Percentiles rank a stretch among this genome's conserved stretches.
phyloP scores from a whole-genome alignment of 176 grass and related monocot genomes.

The Bothriochloa decipiens region DNA sequence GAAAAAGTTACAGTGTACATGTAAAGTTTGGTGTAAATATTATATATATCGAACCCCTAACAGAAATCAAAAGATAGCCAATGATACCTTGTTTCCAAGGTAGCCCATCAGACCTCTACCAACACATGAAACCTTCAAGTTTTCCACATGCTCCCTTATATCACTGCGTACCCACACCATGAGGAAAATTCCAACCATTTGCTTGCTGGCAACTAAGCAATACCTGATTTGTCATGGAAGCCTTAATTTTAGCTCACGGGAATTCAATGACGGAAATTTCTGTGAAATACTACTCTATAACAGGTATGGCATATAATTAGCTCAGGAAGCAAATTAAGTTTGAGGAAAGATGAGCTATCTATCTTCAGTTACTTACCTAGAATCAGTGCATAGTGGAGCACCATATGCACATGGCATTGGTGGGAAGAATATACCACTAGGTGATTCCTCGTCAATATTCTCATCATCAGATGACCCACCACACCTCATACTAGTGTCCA shows the following conservation, averaged over 20 bases:
- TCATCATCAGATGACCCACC: slow-evolving; percentile 89
- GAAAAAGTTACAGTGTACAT: neutral
- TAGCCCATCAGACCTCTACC: slow-evolving; percentile 96
- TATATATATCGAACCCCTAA: neutral
- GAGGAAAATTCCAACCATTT: slow-evolving; percentile 97
- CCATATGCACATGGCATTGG: slow-evolving; percentile 70
- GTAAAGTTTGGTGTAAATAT: neutral
- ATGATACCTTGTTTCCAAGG: slow-evolving; percentile 90
- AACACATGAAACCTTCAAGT: slow-evolving; percentile 96
- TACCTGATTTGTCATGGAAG: slow-evolving; percentile 22
- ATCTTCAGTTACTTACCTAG: slow-evolving; percentile 47
- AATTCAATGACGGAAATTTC: neutral
- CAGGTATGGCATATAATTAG: neutral
- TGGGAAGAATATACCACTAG: slow-evolving; percentile 64
- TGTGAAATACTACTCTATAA: neutral
- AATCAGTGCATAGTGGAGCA: slow-evolving; percentile 55
- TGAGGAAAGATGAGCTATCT: neutral
- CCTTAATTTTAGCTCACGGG: slow-evolving; percentile 20
- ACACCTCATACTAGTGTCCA: slow-evolving; percentile 79
- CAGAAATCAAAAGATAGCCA: neutral
- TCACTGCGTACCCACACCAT: slow-evolving; percentile 92
- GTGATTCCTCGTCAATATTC: slow-evolving; percentile 84
- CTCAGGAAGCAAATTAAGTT: neutral
- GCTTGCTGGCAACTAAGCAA: neutral
- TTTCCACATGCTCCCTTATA: slow-evolving; percentile 84